A percentile compares a stretch with the other conserved stretches of the same genome.
phyloP scores from a whole-genome alignment of 2,329 filamentous ascomycete genomes.

The Aspergillus piperis region DNA sequence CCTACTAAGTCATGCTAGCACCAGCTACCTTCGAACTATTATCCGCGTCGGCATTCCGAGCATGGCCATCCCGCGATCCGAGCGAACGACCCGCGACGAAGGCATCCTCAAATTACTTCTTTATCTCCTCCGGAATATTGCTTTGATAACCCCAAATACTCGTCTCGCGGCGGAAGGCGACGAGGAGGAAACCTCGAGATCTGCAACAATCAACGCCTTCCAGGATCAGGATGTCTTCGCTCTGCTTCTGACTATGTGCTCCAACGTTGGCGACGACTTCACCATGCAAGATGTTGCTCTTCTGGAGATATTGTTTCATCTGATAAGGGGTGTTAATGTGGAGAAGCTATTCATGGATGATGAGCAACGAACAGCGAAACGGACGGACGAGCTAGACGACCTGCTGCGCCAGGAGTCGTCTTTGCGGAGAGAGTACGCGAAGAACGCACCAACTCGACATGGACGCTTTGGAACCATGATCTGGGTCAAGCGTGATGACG shows the following conservation, averaged over 20 bases:
- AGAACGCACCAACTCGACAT: conserved; percentile 79
- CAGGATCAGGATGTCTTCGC: conserved; percentile 88
- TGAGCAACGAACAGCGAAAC: conserved; percentile 66
- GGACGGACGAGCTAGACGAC: conserved; percentile 70
- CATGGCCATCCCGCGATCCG: conserved; percentile 75
- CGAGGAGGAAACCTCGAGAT: conserved; percentile 84
- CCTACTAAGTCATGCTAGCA: conserved; percentile 79
- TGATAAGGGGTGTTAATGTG: conserved; percentile 85
- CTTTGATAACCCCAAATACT: conserved; percentile 75
- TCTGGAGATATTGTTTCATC: conserved; percentile 87
- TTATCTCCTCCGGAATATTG: conserved; percentile 85
- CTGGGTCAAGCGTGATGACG: conserved; percentile 86
- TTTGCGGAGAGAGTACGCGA: conserved; percentile 76
- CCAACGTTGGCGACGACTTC: conserved; percentile 93
- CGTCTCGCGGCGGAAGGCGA: conserved; percentile 79
- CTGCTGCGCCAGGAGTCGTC: conserved; percentile 80
- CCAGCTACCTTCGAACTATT: conserved; percentile 75
- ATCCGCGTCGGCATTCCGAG: conserved; percentile 80
- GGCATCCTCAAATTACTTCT: conserved; percentile 89
- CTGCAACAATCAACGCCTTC: conserved; percentile 84
- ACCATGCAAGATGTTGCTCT: conserved; percentile 83
- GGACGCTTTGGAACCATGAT: conserved; percentile 97
- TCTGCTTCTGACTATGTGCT: conserved; percentile 80
- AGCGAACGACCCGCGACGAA: conserved; percentile 78
- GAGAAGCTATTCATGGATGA: conserved; percentile 84